These are phyloP conservation scores for Laburnicola sp. DNA, from an alignment of 2,329 filamentous ascomycete species.

Conservation along the genomic window DNA sequence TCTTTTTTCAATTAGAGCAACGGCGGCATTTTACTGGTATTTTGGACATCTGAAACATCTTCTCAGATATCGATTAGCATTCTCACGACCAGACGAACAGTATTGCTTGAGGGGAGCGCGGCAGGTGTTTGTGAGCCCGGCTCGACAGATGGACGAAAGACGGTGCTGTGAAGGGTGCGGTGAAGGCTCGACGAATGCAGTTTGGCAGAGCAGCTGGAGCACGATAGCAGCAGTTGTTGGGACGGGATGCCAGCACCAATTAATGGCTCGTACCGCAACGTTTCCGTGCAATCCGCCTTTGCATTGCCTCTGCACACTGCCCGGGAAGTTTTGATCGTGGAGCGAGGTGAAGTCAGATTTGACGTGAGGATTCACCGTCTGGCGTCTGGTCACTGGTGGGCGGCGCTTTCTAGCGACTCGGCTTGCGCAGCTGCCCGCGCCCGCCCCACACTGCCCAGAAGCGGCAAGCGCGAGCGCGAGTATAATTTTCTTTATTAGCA, in stretches of 20 bases:
- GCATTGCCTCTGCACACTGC: no score
- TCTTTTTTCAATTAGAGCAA: slow-evolving; percentile 23
- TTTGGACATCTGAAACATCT: slow-evolving; percentile 39
- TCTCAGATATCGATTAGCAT: slow-evolving; percentile 40
- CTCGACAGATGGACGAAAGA: no score
- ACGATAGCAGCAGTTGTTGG: no score
- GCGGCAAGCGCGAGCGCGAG: background rate
- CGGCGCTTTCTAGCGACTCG: slow-evolving; percentile 1
- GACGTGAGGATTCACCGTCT: background rate
- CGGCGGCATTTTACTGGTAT: slow-evolving; percentile 34
- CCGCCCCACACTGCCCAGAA: no score
- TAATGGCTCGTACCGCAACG: slow-evolving; percentile 33
- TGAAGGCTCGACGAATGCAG: slow-evolving; percentile 32
- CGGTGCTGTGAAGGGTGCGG: slow-evolving; percentile 5
- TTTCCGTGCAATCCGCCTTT: no score
- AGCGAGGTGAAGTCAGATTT: slow-evolving; percentile 1
- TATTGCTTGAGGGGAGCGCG: slow-evolving; percentile 17
- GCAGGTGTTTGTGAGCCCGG: slow-evolving; percentile 11
- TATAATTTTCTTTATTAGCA: slow-evolving; percentile 43
- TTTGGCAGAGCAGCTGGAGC: slow-evolving; percentile 35
- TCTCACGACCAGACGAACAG: slow-evolving; percentile 38
- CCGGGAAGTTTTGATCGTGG: no score
- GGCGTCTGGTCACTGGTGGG: background rate
- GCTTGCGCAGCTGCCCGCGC: slow-evolving; percentile 1
- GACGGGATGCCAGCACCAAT: no score